A percentile compares a stretch with the other conserved stretches of the same genome.
These are phyloP conservation scores for Phytophthora pinifolia DNA, from an alignment of 352 stramenopile species.

Conservation along the genomic window DNA sequence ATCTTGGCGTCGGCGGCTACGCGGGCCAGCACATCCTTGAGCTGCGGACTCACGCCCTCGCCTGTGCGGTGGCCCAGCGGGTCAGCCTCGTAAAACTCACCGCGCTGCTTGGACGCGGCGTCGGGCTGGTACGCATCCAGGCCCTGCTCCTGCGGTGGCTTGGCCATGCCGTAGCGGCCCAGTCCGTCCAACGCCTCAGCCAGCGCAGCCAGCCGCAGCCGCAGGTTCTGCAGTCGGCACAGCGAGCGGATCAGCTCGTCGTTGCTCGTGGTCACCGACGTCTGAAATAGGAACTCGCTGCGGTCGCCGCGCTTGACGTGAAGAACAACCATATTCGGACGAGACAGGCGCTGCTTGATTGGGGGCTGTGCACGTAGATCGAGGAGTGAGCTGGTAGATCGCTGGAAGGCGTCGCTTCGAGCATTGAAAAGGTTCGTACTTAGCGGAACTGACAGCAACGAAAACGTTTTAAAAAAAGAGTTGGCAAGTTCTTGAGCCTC, in stretches of 20 bases:
- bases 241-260: slow-evolving; percentile 86
- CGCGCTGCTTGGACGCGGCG: slow-evolving; percentile 49
- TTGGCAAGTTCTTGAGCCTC: no score
- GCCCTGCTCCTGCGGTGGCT: slow-evolving; percentile 80
- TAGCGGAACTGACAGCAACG: no score
- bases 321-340: slow-evolving; percentile 79
- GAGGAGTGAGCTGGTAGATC: slow-evolving; percentile 2
- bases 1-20: slow-evolving; percentile 79
- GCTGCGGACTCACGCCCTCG: slow-evolving; percentile 84
- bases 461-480: no score
- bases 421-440: not conserved
- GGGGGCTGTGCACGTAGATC: not conserved
- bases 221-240: slow-evolving; percentile 81
- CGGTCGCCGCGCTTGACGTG: slow-evolving; percentile 87
- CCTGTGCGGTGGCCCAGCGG: slow-evolving; percentile 85
- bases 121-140: slow-evolving; percentile 86
- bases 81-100: slow-evolving; percentile 85
- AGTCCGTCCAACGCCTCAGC: slow-evolving; percentile 78
- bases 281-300: slow-evolving; percentile 92
- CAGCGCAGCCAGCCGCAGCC: slow-evolving; percentile 71
- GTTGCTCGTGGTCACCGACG: slow-evolving; percentile 68
- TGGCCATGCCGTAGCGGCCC: slow-evolving; percentile 83
- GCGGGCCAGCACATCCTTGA: slow-evolving; percentile 72
- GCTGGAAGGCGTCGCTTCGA: not conserved
- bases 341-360: not conserved